Percentiles rank a stretch among this genome's conserved stretches.
These are phyloP conservation scores for Zostera marina DNA, from an alignment of 116 monocot genomes.

Conservation along the genomic window DNA sequence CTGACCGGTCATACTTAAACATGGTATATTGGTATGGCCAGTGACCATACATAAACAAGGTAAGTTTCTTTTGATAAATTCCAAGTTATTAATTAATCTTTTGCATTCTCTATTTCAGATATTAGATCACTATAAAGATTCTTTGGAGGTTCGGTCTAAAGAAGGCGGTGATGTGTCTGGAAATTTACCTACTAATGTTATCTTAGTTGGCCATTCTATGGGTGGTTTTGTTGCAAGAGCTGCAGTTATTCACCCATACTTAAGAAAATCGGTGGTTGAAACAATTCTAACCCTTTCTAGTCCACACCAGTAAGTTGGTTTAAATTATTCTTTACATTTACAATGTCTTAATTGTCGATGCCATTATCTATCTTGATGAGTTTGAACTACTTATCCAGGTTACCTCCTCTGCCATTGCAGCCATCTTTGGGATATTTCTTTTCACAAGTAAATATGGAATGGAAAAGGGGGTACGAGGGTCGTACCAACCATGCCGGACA, in stretches of 20 bases:
- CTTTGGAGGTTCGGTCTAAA: conserved; percentile 28
- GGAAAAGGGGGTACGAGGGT: conserved; percentile 56
- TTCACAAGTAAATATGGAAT: conserved; percentile 66
- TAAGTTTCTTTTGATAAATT: neutral
- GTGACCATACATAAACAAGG: neutral
- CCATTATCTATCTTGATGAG: conserved; percentile 8
- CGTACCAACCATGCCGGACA: conserved; percentile 18
- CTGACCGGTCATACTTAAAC: too few relatives aligned
- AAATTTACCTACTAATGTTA: conserved; percentile 65
- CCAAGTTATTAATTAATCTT: neutral
- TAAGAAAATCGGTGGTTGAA: conserved; percentile 61
- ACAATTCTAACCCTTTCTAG: conserved; percentile 84
- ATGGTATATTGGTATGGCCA: too few relatives aligned
- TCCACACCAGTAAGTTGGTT: conserved; percentile 74
- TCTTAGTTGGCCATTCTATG: conserved; percentile 97
- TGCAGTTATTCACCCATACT: conserved; percentile 55
- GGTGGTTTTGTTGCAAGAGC: conserved; percentile 98
- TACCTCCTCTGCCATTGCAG: conserved; percentile 91
- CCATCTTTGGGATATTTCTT: conserved; percentile 84
- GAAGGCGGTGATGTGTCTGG: conserved; percentile 32
- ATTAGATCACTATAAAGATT: conserved; percentile 72
- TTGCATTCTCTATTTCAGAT: conserved; percentile 29
- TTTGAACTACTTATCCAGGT: conserved; percentile 44
- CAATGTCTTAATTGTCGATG: neutral
- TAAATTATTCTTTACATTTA: neutral